Base-by-base conservation (phyloP, 2,329 filamentous ascomycete species). In the Helotiales sp. region DNA sequence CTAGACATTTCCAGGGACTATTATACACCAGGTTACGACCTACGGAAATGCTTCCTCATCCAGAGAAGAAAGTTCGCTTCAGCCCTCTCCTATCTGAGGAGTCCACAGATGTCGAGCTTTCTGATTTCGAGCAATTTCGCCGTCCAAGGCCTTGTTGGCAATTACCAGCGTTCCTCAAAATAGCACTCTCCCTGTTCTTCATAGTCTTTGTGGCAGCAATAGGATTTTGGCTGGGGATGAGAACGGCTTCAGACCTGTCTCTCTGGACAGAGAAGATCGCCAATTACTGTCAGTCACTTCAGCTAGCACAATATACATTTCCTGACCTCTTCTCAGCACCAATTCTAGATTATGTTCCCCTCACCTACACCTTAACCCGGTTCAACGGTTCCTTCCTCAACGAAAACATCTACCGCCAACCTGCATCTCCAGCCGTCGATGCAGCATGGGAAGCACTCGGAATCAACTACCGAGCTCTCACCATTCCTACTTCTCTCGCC, bases 371-470 rank as follows among this genome's bases (percentile, higher is more conserved):
- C n/a, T 36, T 19, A 3, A 44, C 36, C 30, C 67, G 60, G 27
- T 82, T 81, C 67, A 81, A 83, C 62, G 80, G 80, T 3, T 78
- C 77, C 0, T 76, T 83, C n/a, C 61, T 81, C 34, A 75, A 81
- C 34, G 75, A 80, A 59, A 80, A 77, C 47, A 67, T 76, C 13
- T 83, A 77, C 62, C 75, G 80, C 12, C 72, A 76, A 61, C 66
- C 72, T 30, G 76, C 64, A 15, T 66, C 75, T 2, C 76, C 77
- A 1, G 77, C 79, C 59, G 78, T 81, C 1, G 81, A 83, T 64
- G 75, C 73, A 13, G 80, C 79, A 1, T 83, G 81, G 80, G 70
- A 71, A 19, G 72, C 73, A 1, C 62, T 83, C 0, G 81, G 80
- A 5, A 72, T 77, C 15, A 44, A 52, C 33, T 42, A 48, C 13